A percentile compares a stretch with the other conserved stretches of the same genome.
phyloP scores from a whole-genome alignment of 768 basidiomycete genomes.

The Hydnum rufescens region DNA sequence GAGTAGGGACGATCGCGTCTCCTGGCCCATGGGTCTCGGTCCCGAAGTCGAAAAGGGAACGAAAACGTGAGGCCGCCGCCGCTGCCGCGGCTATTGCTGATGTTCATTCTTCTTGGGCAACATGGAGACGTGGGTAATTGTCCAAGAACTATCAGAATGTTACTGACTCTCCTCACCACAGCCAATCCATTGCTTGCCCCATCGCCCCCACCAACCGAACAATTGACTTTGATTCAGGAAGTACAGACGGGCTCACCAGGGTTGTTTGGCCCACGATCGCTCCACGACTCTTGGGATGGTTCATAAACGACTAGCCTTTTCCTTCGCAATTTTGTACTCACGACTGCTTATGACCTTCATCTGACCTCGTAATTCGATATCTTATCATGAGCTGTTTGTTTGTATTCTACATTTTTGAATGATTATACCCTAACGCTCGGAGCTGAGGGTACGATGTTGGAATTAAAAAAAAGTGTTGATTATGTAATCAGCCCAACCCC shows the following conservation, averaged over 20 bases:
- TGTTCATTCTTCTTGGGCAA: conserved; percentile 20
- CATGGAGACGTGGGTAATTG: conserved; percentile 23
- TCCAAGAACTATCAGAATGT: background rate
- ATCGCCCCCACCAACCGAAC: conserved; percentile 40
- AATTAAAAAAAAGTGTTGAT: too few species aligned
- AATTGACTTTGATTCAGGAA: conserved; percentile 31
- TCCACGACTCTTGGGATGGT: background rate
- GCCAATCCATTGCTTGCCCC: conserved; percentile 39
- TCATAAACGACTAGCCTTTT: too few species aligned
- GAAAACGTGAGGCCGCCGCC: conserved; percentile 24
- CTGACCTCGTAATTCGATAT: too few species aligned
- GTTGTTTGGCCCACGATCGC: conserved; percentile 55
- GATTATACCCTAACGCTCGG: too few species aligned
- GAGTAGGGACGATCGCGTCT: too few species aligned
- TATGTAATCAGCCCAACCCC: too few species aligned
- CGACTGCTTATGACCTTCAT: too few species aligned
- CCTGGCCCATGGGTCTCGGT: too few species aligned
- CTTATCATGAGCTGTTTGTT: too few species aligned
- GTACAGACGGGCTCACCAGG: conserved; percentile 28
- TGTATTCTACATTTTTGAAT: too few species aligned
- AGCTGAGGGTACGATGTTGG: too few species aligned
- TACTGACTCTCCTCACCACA: conserved; percentile 15
- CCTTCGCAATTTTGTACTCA: too few species aligned
- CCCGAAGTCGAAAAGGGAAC: conserved; percentile 29
- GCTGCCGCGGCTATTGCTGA: conserved; percentile 17